phyloP scores from a whole-genome alignment of 2,329 filamentous ascomycete genomes.

The Uncinocarpus reesii region DNA sequence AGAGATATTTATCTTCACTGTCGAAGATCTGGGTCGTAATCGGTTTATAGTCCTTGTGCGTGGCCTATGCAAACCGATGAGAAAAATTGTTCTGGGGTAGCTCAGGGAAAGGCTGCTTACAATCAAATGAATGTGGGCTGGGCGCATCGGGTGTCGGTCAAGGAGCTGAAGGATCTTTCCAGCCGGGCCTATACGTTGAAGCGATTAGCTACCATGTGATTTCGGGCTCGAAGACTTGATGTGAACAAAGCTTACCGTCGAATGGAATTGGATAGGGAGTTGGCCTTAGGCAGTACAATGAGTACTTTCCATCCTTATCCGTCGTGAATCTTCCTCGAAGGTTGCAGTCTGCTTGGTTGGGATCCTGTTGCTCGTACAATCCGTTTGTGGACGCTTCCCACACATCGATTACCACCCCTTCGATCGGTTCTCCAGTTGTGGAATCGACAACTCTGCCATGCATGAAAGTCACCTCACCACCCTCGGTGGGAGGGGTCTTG shows the following conservation, averaged over 20 bases:
- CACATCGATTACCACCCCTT: conserved; percentile 58
- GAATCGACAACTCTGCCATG: conserved; percentile 52
- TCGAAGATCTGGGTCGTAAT: conserved; percentile 74
- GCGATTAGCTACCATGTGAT: background rate
- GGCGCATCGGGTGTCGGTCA: conserved; percentile 52
- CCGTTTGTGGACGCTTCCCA: conserved; percentile 72
- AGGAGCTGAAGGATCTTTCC: conserved; percentile 49
- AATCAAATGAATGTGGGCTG: conserved; percentile 55
- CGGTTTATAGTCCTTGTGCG: conserved; percentile 22
- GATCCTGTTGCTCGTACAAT: conserved; percentile 59
- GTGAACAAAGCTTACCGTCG: conserved; percentile 33
- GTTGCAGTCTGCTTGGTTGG: conserved; percentile 60
- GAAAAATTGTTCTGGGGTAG: no score
- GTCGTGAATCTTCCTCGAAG: conserved; percentile 63
- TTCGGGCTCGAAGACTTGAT: background rate
- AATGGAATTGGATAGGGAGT: conserved; percentile 48
- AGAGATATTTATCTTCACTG: conserved; percentile 51
- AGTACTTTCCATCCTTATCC: conserved; percentile 54
- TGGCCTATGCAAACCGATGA: background rate
- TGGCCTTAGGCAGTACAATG: conserved; percentile 51
- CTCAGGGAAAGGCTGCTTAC: no score
- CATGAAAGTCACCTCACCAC: conserved; percentile 51
- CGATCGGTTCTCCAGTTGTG: conserved; percentile 53
- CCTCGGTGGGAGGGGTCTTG: conserved; percentile 40
- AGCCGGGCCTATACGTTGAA: conserved; percentile 39